Percentiles rank a stretch among this genome's conserved stretches.
Conservation (phyloP, 2,329 filamentous ascomycete species). For the Penicillium brevicompactum region DNA sequence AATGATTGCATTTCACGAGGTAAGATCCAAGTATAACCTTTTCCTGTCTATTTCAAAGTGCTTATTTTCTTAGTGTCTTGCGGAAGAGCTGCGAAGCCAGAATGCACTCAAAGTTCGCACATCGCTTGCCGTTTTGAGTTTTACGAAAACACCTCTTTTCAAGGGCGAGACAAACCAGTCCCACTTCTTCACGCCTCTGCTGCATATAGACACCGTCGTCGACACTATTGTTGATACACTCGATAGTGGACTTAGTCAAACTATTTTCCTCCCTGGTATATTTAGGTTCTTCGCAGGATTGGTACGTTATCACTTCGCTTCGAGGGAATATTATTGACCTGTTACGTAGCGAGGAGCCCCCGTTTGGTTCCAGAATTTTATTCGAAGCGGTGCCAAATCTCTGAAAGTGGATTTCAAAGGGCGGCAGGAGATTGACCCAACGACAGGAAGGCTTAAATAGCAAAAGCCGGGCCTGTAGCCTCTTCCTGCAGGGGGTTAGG, state of each 20-base stretch:
- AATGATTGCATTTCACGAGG: conserved; percentile 27
- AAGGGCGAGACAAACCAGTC: conserved; percentile 27
- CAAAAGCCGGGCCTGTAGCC: too few relatives aligned
- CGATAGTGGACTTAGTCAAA: conserved; percentile 19
- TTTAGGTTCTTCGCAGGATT: conserved; percentile 24
- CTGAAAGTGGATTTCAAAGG: conserved; percentile 26
- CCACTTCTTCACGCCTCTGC: conserved; percentile 23
- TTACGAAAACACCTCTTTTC: conserved; percentile 28
- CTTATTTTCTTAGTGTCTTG: conserved; percentile 11
- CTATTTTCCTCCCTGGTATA: conserved; percentile 21
- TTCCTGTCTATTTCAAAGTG: too few relatives aligned
- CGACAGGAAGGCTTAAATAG: conserved; percentile 15
- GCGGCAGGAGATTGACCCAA: conserved; percentile 20
- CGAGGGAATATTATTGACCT: neutral
- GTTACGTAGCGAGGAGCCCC: conserved; percentile 16
- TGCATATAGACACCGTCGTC: conserved; percentile 28
- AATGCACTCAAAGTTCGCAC: conserved; percentile 20
- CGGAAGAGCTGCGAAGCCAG: conserved; percentile 16
- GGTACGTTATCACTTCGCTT: conserved; percentile 11
- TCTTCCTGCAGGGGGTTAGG: too few relatives aligned
- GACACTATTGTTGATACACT: conserved; percentile 26
- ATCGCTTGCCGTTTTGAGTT: conserved; percentile 24
- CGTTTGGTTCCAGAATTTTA: conserved; percentile 20
- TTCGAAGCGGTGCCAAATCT: conserved; percentile 13
- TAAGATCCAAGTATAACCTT: neutral